These are phyloP conservation scores for Blastobotrys serpentis DNA, from an alignment of 1,139 yeast genomes.

Conservation along the genomic window DNA sequence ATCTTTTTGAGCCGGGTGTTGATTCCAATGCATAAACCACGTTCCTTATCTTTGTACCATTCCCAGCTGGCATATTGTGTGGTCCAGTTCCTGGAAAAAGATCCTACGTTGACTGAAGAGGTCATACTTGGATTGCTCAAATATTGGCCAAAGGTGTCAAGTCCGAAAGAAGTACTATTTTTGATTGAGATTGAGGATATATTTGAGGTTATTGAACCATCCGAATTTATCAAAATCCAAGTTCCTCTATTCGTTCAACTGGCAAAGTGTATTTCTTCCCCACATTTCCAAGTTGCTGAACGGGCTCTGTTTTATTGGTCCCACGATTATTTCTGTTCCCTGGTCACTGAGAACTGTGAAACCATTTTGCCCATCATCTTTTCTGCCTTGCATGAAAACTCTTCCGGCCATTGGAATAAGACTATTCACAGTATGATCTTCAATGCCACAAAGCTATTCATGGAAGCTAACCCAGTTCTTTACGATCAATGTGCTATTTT, in stretches of 20 bases:
- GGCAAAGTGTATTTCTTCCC: constrained; percentile 89
- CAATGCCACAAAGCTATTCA: constrained; percentile 85
- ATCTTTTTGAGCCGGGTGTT: constrained; percentile 84
- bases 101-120: constrained; percentile 87
- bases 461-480: constrained; percentile 88
- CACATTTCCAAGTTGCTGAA: constrained; percentile 97
- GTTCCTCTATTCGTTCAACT: constrained; percentile 92
- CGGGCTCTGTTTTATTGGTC: constrained; percentile 93
- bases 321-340: constrained; percentile 86
- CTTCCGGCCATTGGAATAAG: constrained; percentile 75
- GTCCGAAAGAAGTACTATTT: constrained; percentile 95
- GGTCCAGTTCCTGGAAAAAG: constrained; percentile 94
- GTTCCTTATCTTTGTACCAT: constrained; percentile 83
- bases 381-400: constrained; percentile 81
- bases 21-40: constrained; percentile 89
- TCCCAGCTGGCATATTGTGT: constrained; percentile 97
- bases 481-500: constrained; percentile 90
- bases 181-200: constrained; percentile 95
- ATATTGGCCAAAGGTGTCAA: constrained; percentile 96
- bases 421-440: constrained; percentile 89
- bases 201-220: constrained; percentile 93
- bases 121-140: constrained; percentile 89
- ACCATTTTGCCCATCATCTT: constrained; percentile 90
- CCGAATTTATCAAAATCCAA: constrained; percentile 87
- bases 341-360: constrained; percentile 87